Conservation (phyloP, 371 early-diverging fungal species). For the Cokeromyces recurvatus region DNA sequence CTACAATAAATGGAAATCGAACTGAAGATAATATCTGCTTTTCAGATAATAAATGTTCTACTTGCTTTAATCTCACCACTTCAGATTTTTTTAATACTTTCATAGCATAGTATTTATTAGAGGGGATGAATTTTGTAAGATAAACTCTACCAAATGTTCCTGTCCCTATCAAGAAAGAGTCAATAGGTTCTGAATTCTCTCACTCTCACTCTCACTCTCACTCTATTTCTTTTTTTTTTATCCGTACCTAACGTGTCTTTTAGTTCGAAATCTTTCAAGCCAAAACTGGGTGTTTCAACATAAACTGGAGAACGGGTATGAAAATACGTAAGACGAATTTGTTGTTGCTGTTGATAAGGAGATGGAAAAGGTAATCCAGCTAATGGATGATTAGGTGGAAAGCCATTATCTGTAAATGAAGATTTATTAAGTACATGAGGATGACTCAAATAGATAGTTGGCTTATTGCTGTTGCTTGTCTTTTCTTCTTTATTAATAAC, state of each 20-base stretch:
- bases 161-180: slow-evolving; percentile 62
- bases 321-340: slow-evolving; percentile 32
- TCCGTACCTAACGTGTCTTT: slow-evolving; percentile 37
- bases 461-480: slow-evolving; percentile 7
- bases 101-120: slow-evolving; percentile 87
- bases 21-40: slow-evolving; percentile 26
- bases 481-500: slow-evolving; percentile 7
- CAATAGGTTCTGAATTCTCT: too few species aligned
- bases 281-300: slow-evolving; percentile 38
- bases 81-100: slow-evolving; percentile 91
- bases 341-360: slow-evolving; percentile 34
- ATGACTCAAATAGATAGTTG: slow-evolving; percentile 14
- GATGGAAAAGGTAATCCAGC: slow-evolving; percentile 17
- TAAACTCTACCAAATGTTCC: slow-evolving; percentile 95
- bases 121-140: slow-evolving; percentile 62
- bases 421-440: too few species aligned
- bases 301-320: slow-evolving; percentile 37
- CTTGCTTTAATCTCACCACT: slow-evolving; percentile 88
- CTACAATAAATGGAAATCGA: slow-evolving; percentile 36
- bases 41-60: slow-evolving; percentile 28
- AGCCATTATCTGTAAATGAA: too few species aligned
- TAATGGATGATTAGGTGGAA: slow-evolving; percentile 27
- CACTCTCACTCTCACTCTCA: too few species aligned
- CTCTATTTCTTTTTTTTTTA: background rate
- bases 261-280: slow-evolving; percentile 38